Conservation (phyloP, 495 filamentous ascomycete species). For the Oleoguttula mirabilis region DNA sequence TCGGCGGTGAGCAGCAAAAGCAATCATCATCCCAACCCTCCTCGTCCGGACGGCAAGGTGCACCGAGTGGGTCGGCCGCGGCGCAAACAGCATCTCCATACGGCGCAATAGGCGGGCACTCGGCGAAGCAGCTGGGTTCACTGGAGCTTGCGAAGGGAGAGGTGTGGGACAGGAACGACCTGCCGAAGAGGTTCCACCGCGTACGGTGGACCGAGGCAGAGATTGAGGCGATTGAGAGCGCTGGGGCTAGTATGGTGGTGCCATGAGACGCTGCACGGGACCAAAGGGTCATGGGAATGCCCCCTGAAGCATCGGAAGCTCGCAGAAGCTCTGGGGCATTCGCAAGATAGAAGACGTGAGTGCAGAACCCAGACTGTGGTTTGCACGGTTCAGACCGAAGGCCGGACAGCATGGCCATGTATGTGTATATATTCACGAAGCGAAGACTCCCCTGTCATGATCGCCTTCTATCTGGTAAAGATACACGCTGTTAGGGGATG, state of each 20-base stretch:
- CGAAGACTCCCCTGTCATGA: too few species aligned
- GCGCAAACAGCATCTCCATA: constrained; percentile 12
- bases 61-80: constrained; percentile 4
- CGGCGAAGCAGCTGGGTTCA: constrained; percentile 58
- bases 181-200: constrained; percentile 72
- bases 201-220: constrained; percentile 60
- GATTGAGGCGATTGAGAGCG: constrained; percentile 91
- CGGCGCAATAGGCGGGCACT: constrained; percentile 48
- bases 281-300: too few species aligned
- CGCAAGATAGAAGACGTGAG: too few species aligned
- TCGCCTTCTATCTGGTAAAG: too few species aligned
- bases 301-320: too few species aligned
- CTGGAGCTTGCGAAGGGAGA: constrained; percentile 59
- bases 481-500: too few species aligned
- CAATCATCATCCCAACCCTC: constrained; percentile 16
- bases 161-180: constrained; percentile 79
- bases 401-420: too few species aligned
- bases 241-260: constrained; percentile 67
- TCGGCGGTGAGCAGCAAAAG: constrained; percentile 43
- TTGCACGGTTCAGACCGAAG: too few species aligned
- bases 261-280: too few species aligned
- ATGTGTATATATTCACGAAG: too few species aligned
- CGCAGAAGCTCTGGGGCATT: too few species aligned
- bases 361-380: too few species aligned
- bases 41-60: not conserved